Percentiles rank a stretch among this genome's conserved stretches.
These are phyloP conservation scores for Fraxinus nigra DNA, from an alignment of 305 asterid species.

Conservation along the genomic window DNA sequence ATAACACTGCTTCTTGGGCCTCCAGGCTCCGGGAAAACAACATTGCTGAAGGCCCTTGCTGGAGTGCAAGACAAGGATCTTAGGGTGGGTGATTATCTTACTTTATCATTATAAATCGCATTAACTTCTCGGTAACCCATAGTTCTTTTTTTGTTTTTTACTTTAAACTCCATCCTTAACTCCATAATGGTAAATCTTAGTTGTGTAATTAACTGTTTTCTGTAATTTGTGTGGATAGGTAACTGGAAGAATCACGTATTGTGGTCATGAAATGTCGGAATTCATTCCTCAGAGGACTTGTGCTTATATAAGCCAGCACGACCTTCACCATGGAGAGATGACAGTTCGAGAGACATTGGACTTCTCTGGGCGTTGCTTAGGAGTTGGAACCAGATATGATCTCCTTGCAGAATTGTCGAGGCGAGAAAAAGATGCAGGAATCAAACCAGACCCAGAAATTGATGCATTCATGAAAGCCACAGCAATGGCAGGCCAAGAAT, in stretches of 20 bases:
- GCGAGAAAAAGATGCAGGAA: constrained; percentile 44
- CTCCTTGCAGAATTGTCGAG: constrained; percentile 39
- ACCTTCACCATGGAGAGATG: constrained; percentile 54
- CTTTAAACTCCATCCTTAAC: not conserved
- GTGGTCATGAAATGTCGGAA: constrained; percentile 45
- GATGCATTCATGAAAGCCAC: constrained; percentile 53
- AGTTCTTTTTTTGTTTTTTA: not conserved
- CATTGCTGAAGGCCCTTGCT: constrained; percentile 40
- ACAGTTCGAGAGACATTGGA: constrained; percentile 43
- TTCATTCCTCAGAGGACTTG: constrained; percentile 48
- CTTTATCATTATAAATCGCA: not conserved
- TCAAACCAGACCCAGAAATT: constrained; percentile 44
- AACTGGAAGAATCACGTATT: constrained; percentile 40
- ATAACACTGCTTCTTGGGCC: constrained; percentile 50
- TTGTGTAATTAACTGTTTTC: not conserved
- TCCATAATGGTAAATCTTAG: not conserved
- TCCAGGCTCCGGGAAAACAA: constrained; percentile 42
- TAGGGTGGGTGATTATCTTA: constrained; percentile 27
- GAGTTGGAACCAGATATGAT: constrained; percentile 45
- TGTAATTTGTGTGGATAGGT: constrained; percentile 16
- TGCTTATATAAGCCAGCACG: constrained; percentile 44
- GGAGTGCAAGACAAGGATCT: constrained; percentile 38
- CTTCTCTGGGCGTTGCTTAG: constrained; percentile 44
- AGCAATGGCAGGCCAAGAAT: constrained; percentile 38
- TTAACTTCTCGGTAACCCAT: not conserved